phyloP scores from a whole-genome alignment of 352 stramenopile species.

The Pythium volutum region DNA sequence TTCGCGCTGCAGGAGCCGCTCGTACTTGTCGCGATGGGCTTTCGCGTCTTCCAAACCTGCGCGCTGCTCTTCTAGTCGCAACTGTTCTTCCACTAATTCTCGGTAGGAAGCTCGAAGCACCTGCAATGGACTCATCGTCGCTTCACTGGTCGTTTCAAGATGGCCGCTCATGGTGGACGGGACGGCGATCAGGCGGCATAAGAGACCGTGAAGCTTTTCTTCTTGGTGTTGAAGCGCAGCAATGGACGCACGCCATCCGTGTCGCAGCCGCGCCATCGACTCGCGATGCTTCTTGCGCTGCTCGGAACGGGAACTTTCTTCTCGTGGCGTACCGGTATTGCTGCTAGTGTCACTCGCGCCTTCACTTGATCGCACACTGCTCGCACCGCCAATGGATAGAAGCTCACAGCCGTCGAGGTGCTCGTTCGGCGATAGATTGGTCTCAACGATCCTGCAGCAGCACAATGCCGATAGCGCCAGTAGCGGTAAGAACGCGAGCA shows the following conservation, averaged over 20 bases:
- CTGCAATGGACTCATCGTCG: background rate
- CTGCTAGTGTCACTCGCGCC: background rate
- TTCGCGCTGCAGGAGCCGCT: slow-evolving; percentile 5
- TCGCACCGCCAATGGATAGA: background rate
- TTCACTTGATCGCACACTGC: background rate
- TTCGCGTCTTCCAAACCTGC: background rate
- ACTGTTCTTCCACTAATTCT: slow-evolving; percentile 7
- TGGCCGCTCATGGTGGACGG: background rate
- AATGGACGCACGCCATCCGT: background rate
- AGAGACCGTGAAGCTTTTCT: background rate
- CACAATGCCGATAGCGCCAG: no score
- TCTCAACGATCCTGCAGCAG: no score
- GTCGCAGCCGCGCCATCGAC: slow-evolving; percentile 12
- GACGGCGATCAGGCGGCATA: background rate
- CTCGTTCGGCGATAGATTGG: no score
- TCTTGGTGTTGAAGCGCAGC: slow-evolving; percentile 3
- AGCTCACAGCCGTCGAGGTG: no score
- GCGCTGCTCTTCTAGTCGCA: background rate
- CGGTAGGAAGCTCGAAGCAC: slow-evolving; percentile 1
- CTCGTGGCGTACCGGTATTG: background rate
- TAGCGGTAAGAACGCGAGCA: no score
- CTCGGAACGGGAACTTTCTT: background rate
- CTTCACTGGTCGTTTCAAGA: background rate
- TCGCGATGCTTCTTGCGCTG: slow-evolving; percentile 14
- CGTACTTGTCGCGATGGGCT: background rate